Evolutionary conservation across 345 rosid species (phyloP).

Genomic region (Gossypium mustelinum): DNA sequence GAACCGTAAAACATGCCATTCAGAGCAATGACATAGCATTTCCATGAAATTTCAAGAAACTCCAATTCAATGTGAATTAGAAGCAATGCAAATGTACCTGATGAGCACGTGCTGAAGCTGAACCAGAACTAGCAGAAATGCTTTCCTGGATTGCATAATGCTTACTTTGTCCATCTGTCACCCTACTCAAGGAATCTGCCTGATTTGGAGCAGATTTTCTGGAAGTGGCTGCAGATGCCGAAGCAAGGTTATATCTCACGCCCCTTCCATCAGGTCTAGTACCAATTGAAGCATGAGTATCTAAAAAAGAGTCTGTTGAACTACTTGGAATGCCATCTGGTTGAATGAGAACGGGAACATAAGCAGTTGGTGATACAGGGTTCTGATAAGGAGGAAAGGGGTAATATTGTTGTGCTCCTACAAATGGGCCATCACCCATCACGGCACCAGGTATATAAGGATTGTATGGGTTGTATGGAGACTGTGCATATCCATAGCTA

Average conservation of each 20-base stretch:
- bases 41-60: not conserved
- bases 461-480: slow-evolving; percentile 88
- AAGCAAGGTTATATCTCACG: slow-evolving; percentile 35
- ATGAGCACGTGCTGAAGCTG: slow-evolving; percentile 33
- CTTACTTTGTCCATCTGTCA: slow-evolving; percentile 45
- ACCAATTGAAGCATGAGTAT: slow-evolving; percentile 34
- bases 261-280: slow-evolving; percentile 47
- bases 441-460: slow-evolving; percentile 88
- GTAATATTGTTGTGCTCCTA: slow-evolving; percentile 68
- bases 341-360: slow-evolving; percentile 45
- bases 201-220: slow-evolving; percentile 40
- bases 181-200: slow-evolving; percentile 37
- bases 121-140: slow-evolving; percentile 33
- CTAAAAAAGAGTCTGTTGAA: slow-evolving; percentile 46
- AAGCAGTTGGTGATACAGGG: slow-evolving; percentile 52
- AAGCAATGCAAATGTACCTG: slow-evolving; percentile 41
- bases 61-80: not conserved
- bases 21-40: not conserved
- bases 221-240: slow-evolving; percentile 42
- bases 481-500: slow-evolving; percentile 74
- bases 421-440: slow-evolving; percentile 56
- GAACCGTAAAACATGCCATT: not conserved
- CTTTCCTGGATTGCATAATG: slow-evolving; percentile 38
- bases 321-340: slow-evolving; percentile 40
- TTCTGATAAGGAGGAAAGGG: slow-evolving; percentile 58